Percentiles rank a stretch among this genome's conserved stretches.
phyloP scores from a whole-genome alignment of 2,329 filamentous ascomycete species.

The Didymella segeticola region DNA sequence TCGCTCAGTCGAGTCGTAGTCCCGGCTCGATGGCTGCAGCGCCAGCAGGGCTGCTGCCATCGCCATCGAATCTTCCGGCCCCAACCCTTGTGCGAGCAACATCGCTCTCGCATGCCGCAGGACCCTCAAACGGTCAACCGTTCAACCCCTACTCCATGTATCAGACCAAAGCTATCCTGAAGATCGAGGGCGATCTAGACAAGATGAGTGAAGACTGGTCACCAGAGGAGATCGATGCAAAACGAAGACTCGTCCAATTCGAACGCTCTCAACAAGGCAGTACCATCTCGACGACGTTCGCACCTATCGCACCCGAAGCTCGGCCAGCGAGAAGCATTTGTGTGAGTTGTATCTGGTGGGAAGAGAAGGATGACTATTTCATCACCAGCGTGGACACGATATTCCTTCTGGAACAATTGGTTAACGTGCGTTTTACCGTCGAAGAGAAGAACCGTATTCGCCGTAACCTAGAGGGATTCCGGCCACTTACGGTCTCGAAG shows the following conservation, averaged over 20 bases:
- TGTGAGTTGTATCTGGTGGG: constrained; percentile 98
- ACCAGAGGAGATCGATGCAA: constrained; percentile 77
- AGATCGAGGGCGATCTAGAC: constrained; percentile 84
- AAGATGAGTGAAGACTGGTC: constrained; percentile 86
- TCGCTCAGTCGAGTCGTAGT: constrained; percentile 53
- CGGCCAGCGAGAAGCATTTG: constrained; percentile 85
- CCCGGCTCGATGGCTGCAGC: constrained; percentile 48
- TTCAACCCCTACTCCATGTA: constrained; percentile 83
- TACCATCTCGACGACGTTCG: constrained; percentile 81
- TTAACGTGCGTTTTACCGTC: constrained; percentile 86
- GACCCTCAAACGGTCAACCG: constrained; percentile 53
- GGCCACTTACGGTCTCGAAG: constrained; percentile 92
- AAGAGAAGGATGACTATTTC: constrained; percentile 86
- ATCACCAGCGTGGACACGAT: constrained; percentile 98
- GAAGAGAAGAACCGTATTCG: constrained; percentile 99
- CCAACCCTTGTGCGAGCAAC: constrained; percentile 73
- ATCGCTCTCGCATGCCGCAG: constrained; percentile 63
- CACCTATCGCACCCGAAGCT: constrained; percentile 78
- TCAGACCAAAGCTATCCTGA: constrained; percentile 79
- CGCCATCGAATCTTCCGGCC: constrained; percentile 55
- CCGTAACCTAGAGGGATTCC: constrained; percentile 92
- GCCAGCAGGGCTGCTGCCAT: constrained; percentile 46
- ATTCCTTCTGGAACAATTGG: constrained; percentile 87
- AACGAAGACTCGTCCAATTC: constrained; percentile 88
- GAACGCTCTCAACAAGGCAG: constrained; percentile 81